These are phyloP conservation scores for Blastocystis sp. DNA, from an alignment of 352 stramenopile genomes.

Conservation along the genomic window DNA sequence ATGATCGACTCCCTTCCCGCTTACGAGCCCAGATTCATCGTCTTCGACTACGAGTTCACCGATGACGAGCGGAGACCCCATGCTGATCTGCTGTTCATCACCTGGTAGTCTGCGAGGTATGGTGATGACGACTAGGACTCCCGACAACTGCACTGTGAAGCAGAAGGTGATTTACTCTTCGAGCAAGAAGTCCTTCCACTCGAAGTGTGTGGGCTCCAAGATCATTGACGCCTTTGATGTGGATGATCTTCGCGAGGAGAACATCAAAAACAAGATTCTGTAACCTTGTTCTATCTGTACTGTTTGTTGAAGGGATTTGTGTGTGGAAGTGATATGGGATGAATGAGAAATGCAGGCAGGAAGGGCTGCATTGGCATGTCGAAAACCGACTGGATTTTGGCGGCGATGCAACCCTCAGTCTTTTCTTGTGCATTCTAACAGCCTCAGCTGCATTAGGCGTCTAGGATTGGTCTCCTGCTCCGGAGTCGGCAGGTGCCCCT, in stretches of 20 bases:
- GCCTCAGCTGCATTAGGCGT: too few relatives aligned
- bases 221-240: slow-evolving; percentile 65
- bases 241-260: slow-evolving; percentile 57
- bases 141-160: slow-evolving; percentile 68
- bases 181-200: slow-evolving; percentile 63
- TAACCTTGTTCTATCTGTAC: not conserved
- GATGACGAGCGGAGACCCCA: slow-evolving; percentile 59
- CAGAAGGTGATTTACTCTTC: slow-evolving; percentile 69
- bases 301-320: too few relatives aligned
- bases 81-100: slow-evolving; percentile 64
- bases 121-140: slow-evolving; percentile 19
- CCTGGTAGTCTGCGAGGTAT: slow-evolving; percentile 12
- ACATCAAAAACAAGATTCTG: slow-evolving; percentile 56
- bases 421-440: too few relatives aligned
- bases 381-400: too few relatives aligned
- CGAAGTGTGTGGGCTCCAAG: slow-evolving; percentile 45
- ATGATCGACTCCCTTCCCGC: slow-evolving; percentile 64
- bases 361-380: too few relatives aligned
- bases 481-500: too few relatives aligned
- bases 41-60: slow-evolving; percentile 65
- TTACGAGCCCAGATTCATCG: slow-evolving; percentile 67
- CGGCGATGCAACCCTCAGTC: too few relatives aligned
- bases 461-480: too few relatives aligned
- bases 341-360: too few relatives aligned
- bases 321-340: too few relatives aligned